Evolutionary conservation across 1,139 yeast species (phyloP).

Genomic region (Hyphopichia fennica): DNA sequence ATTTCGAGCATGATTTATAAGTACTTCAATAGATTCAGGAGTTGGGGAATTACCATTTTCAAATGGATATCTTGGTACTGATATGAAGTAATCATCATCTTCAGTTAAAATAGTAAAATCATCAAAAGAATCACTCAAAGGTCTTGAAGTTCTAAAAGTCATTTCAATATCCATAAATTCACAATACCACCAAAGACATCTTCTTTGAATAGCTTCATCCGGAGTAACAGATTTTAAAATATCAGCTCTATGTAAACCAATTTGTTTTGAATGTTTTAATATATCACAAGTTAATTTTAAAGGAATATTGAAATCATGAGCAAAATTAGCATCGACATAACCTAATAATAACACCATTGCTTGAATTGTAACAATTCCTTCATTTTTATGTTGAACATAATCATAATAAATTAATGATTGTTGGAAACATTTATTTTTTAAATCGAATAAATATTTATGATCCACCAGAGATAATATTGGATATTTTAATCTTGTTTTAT

Average conservation of each 20-base stretch:
- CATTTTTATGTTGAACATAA: constrained; percentile 16
- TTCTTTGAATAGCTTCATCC: constrained; percentile 11
- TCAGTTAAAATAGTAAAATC: constrained; percentile 21
- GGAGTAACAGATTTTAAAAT: constrained; percentile 8
- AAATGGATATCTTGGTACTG: constrained; percentile 12
- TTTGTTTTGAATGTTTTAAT: constrained; percentile 20
- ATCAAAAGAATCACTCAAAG: constrained; percentile 8
- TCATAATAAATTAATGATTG: constrained; percentile 22
- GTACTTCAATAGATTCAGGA: not conserved
- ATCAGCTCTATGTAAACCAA: constrained; percentile 20
- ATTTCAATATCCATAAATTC: constrained; percentile 20
- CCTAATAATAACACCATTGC: constrained; percentile 22
- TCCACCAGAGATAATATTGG: not conserved
- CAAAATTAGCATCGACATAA: constrained; percentile 22
- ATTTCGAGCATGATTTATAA: not conserved
- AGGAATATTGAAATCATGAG: constrained; percentile 23
- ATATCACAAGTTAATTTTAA: constrained; percentile 19
- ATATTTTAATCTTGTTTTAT: not conserved
- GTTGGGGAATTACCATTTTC: not conserved
- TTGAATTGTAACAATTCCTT: constrained; percentile 22
- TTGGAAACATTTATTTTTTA: constrained; percentile 13
- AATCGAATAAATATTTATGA: not conserved
- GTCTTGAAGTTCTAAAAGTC: constrained; percentile 22
- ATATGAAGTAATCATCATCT: constrained; percentile 10
- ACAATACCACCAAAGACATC: constrained; percentile 24